These are phyloP conservation scores for Didymella pinodella DNA, from an alignment of 2,329 filamentous ascomycete species.

Conservation along the genomic window DNA sequence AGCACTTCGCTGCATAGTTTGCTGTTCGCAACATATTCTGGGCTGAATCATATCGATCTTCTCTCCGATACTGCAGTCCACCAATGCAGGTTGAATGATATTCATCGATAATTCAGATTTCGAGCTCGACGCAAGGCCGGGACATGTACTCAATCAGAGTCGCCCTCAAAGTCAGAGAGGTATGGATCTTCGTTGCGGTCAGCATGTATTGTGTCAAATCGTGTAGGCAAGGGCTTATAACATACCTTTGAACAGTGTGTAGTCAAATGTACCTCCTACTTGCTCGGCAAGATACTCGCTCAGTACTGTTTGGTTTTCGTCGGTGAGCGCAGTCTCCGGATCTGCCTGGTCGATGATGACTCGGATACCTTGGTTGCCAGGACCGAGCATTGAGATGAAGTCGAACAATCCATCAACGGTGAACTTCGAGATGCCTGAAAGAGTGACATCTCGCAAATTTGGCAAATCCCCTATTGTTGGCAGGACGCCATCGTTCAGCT, in stretches of 20 bases:
- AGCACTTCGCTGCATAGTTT: not conserved
- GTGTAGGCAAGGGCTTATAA: not conserved
- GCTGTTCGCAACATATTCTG: not conserved
- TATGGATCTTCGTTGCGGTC: slow-evolving; percentile 52
- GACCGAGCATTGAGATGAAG: slow-evolving; percentile 53
- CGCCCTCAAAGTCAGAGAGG: slow-evolving; percentile 55
- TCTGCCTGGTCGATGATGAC: slow-evolving; percentile 57
- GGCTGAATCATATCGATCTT: not conserved
- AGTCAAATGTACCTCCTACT: slow-evolving; percentile 55
- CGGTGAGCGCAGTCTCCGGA: slow-evolving; percentile 51
- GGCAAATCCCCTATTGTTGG: slow-evolving; percentile 55
- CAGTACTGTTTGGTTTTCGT: slow-evolving; percentile 51
- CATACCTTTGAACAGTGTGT: slow-evolving; percentile 55
- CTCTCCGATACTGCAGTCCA: not conserved
- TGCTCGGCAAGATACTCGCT: slow-evolving; percentile 50
- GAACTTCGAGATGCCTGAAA: slow-evolving; percentile 65
- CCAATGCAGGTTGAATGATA: not conserved
- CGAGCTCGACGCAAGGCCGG: not conserved
- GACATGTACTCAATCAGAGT: slow-evolving; percentile 52
- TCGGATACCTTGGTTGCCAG: slow-evolving; percentile 53
- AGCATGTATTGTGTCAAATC: not conserved
- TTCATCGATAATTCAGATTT: not conserved
- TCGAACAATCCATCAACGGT: slow-evolving; percentile 59
- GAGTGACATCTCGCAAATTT: slow-evolving; percentile 61
- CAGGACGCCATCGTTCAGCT: slow-evolving; percentile 60